Evolutionary conservation across 2,329 filamentous ascomycete species (phyloP), one percentile per base, ranked within the genome.

Genomic region (Phyllosticta capitalensis): DNA sequence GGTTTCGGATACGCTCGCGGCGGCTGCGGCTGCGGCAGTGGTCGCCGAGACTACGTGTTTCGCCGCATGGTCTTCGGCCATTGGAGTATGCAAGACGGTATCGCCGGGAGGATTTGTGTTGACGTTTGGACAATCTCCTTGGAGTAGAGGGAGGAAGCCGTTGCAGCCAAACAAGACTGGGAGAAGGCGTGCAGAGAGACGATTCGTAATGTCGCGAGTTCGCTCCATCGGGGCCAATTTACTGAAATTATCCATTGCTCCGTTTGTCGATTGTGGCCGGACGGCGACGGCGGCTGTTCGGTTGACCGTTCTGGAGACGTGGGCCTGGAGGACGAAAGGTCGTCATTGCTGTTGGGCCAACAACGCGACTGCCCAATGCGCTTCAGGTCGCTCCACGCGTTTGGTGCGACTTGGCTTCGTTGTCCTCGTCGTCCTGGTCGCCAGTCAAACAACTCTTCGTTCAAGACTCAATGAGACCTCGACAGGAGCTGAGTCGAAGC

Each of bases 141-240:
- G 33, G 45, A 59, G 57, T 4, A 45, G 38, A 10, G 57, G 57
- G 24, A 59, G 52, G 52, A 59, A 51, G 52, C 57, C 57, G 52
- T 55, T 38, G 57, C 57, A 59, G 45, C 57, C 57, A 55, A 59
- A 59, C 24, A 55, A 24, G 24, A 48, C 52, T 12, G 57, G 57
- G 12, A 59, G 52, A 24, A 45, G 38, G n/a, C 38, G 38, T 6
- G 38, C 38, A n/a, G 38, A 45, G 14, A 45, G 38, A 6, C 38
- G 38, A 45, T 45, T 45, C 38, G 38, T 45, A 14, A 45, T 45
- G 38, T 45, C 38, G 38, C 38, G 38, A n/a, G 38, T 45, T 17
- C 38, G 38, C 38, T 45, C 38, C 38, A 45, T 45, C n/a, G 38
- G 38, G n/a, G 38, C 38, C 38, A 45, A 45, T 45, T 45, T 45